A percentile compares a stretch with the other conserved stretches of the same genome.
phyloP scores from a whole-genome alignment of 306 rosid genomes.

The Purshia tridentata region DNA sequence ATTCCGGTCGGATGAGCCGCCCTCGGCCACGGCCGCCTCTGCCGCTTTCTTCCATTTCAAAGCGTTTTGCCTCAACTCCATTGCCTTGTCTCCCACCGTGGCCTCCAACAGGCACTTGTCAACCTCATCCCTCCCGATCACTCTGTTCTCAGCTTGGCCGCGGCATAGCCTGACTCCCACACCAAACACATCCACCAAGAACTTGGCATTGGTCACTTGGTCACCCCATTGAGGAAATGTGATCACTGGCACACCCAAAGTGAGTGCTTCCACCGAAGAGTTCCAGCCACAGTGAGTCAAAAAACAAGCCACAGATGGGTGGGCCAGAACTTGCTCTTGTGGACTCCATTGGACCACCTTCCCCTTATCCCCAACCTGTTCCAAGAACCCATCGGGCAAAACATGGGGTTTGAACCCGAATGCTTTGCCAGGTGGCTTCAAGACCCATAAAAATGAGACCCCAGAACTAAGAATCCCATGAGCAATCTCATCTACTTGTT shows the following conservation, averaged over 20 bases:
- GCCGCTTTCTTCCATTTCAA: slow-evolving; percentile 52
- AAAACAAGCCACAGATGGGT: slow-evolving; percentile 38
- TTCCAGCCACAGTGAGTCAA: slow-evolving; percentile 71
- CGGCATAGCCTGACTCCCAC: slow-evolving; percentile 51
- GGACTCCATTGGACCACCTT: slow-evolving; percentile 43
- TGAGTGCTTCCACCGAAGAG: slow-evolving; percentile 51
- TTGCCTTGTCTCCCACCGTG: slow-evolving; percentile 46
- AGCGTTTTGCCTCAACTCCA: slow-evolving; percentile 42
- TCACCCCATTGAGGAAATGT: slow-evolving; percentile 58
- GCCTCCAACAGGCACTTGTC: slow-evolving; percentile 49
- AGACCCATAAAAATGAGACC: slow-evolving; percentile 37
- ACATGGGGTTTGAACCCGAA: background rate
- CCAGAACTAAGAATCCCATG: slow-evolving; percentile 24
- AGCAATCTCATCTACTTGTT: slow-evolving; percentile 42
- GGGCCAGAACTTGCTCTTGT: slow-evolving; percentile 36
- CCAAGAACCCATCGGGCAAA: slow-evolving; percentile 28
- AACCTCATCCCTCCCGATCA: slow-evolving; percentile 49
- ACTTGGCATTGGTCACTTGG: slow-evolving; percentile 53
- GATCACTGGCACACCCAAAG: slow-evolving; percentile 45
- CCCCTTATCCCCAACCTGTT: slow-evolving; percentile 21
- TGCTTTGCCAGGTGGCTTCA: slow-evolving; percentile 26
- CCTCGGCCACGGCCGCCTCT: slow-evolving; percentile 43
- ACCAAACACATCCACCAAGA: slow-evolving; percentile 42
- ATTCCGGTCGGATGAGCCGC: slow-evolving; percentile 56
- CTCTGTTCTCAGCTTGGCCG: slow-evolving; percentile 23